phyloP scores from a whole-genome alignment of 1,284 basidiomycete species.

The Trichosporon inkin region DNA sequence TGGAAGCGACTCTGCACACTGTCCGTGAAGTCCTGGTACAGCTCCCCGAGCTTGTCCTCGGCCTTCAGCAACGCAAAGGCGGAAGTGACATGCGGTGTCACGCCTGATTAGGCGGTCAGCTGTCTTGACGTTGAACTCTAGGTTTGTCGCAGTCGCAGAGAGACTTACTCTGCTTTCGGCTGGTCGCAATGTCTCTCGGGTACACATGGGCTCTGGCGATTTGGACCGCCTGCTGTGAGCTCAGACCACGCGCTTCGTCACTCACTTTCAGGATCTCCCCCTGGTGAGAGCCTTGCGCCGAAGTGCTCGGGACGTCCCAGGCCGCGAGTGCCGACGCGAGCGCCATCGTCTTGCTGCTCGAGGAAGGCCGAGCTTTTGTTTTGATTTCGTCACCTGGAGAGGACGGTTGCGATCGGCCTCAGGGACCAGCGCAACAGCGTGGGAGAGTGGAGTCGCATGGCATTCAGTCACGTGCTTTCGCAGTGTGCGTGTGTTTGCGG shows the following conservation, averaged over 20 bases:
- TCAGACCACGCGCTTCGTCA: not conserved
- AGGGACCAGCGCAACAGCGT: no score
- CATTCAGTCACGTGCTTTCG: no score
- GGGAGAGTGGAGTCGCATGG: no score
- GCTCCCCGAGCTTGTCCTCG: constrained; percentile 16
- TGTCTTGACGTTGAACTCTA: not conserved
- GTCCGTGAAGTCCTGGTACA: constrained; percentile 38
- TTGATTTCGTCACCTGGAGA: not conserved
- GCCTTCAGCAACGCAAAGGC: constrained; percentile 27
- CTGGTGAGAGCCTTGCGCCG: constrained; percentile 28
- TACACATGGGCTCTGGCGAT: constrained; percentile 27
- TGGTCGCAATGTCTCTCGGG: constrained; percentile 26
- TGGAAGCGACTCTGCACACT: constrained; percentile 35
- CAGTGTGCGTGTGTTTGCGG: no score
- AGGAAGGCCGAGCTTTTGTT: not conserved
- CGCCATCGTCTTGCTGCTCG: constrained; percentile 26
- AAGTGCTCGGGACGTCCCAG: constrained; percentile 37
- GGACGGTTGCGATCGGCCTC: no score
- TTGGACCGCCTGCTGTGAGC: constrained; percentile 26
- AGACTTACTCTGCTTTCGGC: constrained; percentile 7
- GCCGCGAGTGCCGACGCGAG: constrained; percentile 28
- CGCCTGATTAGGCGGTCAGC: constrained; percentile 14
- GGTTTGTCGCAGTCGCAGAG: not conserved
- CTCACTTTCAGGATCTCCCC: constrained; percentile 28
- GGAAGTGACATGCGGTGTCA: constrained; percentile 27